phyloP scores from a whole-genome alignment of 345 rosid genomes.

The Limnanthes douglasii region DNA sequence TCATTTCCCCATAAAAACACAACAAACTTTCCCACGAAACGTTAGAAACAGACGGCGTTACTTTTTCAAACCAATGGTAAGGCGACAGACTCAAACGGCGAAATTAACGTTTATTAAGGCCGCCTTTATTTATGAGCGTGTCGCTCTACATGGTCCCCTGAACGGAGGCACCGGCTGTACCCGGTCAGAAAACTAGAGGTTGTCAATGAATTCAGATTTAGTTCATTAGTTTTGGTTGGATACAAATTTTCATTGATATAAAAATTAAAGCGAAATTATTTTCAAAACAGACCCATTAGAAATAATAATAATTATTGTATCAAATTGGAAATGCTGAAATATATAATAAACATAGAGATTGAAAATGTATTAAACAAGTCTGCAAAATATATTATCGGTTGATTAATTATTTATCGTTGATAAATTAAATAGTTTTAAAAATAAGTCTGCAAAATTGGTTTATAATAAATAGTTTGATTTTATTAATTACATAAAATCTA shows the following conservation, averaged over 20 bases:
- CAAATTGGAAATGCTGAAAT: no score
- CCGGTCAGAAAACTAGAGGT: neutral
- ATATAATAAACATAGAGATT: no score
- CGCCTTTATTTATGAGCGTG: slow-evolving; percentile 22
- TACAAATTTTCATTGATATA: neutral
- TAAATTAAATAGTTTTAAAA: no score
- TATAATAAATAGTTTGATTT: no score
- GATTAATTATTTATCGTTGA: no score
- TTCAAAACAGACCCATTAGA: neutral
- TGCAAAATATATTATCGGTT: no score
- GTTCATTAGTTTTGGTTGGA: neutral
- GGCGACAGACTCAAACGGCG: slow-evolving; percentile 6
- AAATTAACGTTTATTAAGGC: slow-evolving; percentile 34
- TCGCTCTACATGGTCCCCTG: slow-evolving; percentile 19
- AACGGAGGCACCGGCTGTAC: slow-evolving; percentile 14
- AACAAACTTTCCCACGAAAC: slow-evolving; percentile 39
- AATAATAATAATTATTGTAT: neutral
- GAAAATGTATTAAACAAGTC: no score
- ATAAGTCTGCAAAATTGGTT: no score
- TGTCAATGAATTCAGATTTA: neutral
- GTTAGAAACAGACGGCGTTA: slow-evolving; percentile 34
- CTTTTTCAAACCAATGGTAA: slow-evolving; percentile 10
- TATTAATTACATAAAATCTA: no score
- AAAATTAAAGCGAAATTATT: neutral
- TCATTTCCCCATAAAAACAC: slow-evolving; percentile 49